phyloP scores from a whole-genome alignment of 1,284 basidiomycete genomes.

The Pyrrhoderma lamaoense region DNA sequence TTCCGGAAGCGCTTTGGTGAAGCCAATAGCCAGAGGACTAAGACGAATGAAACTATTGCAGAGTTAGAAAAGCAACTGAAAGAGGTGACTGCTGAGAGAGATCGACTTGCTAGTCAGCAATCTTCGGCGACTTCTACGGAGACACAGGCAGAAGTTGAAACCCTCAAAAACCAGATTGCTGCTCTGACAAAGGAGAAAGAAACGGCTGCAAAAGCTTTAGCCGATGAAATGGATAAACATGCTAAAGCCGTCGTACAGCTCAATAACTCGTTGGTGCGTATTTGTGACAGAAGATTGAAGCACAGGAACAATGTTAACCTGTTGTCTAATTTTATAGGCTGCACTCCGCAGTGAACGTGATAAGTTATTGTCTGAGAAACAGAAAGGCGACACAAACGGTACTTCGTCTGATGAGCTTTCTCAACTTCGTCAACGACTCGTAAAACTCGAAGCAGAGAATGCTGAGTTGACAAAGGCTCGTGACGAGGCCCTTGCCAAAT shows the following conservation, averaged over 20 bases:
- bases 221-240: conserved; percentile 36
- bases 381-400: conserved; percentile 32
- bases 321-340: conserved; percentile 35
- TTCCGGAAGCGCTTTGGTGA: conserved; percentile 28
- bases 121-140: conserved; percentile 21
- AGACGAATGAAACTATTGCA: conserved; percentile 27
- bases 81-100: conserved; percentile 28
- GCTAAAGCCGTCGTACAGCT: conserved; percentile 36
- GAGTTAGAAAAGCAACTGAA: conserved; percentile 26
- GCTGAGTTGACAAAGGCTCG: conserved; percentile 46
- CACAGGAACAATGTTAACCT: conserved; percentile 10
- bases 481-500: conserved; percentile 49
- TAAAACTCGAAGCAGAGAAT: conserved; percentile 51
- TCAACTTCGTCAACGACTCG: background rate
- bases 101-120: conserved; percentile 25
- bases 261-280: conserved; percentile 40
- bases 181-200: conserved; percentile 37
- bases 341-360: conserved; percentile 55
- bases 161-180: conserved; percentile 32
- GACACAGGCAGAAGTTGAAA: no score
- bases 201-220: conserved; percentile 33
- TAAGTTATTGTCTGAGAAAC: conserved; percentile 51
- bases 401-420: conserved; percentile 38
- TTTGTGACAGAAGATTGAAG: background rate
- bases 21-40: conserved; percentile 31